Evolutionary conservation across 345 rosid species (phyloP), one percentile per base, ranked within the genome.

Genomic region (Carallia brachiata): DNA sequence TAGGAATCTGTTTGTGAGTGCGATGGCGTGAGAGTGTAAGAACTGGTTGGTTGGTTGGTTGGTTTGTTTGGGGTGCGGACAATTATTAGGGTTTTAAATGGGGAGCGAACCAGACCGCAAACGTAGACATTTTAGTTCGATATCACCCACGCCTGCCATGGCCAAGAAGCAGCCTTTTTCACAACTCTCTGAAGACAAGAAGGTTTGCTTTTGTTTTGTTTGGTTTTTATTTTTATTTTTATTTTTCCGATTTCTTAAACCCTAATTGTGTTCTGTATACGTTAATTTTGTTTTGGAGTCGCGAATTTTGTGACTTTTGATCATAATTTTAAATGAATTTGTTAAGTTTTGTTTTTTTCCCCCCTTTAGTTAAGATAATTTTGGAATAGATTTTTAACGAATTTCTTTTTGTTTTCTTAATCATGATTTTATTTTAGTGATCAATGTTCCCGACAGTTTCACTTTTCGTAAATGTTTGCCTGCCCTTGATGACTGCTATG

Each of bases 31-130:
- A 44, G 50, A 2, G 50, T 44, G 50, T 12, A 2, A 2, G 8
- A 13, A 56, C 12, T 9, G 31, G 32, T 56, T 56, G 60, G 60
- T 2, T 56, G 55, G 10, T 32, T 32, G 34, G 34, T 32, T 32
- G 34, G 34, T 32, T 40, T 5, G 37, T 36, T 5, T 37, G 50
- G 50, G 10, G 50, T 12, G 50, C 47, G 50, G 16, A 44, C 32
- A 44, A 28, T 32, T 23, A 23, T 68, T 52, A 67, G 70, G 76
- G 76, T 68, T 73, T 75, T 62, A 72, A 23, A 93, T 93, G 98
- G 97, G 89, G 86, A 93, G 90, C 34, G 97, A 93, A 81, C 91
- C 97, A 1, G 98, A 91, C 79, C 85, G 96, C 65, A 93, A 91
- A 77, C 80, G 88, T 84, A 92, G 92, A 65, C 96, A 84, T 79